phyloP scores from a whole-genome alignment of 2,329 filamentous ascomycete species.

The Zymoseptoria crescenta region DNA sequence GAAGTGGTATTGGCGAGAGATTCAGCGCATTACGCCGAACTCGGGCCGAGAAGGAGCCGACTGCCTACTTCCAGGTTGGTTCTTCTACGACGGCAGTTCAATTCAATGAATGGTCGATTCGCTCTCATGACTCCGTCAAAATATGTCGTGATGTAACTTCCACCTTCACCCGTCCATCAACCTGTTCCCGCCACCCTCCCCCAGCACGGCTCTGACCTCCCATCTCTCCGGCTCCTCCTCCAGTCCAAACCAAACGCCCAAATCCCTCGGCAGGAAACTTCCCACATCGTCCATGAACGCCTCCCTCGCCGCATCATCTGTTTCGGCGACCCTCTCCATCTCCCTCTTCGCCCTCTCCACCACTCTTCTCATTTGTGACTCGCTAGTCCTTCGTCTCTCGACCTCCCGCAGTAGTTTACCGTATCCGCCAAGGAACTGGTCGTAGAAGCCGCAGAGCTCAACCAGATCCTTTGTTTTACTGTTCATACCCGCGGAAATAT shows the following conservation, averaged over 20 bases:
- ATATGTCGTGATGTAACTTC: background rate
- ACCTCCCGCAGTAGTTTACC: slow-evolving; percentile 78
- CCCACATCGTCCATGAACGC: slow-evolving; percentile 74
- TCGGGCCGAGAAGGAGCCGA: background rate
- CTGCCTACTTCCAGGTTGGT: background rate
- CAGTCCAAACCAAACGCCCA: slow-evolving; percentile 21
- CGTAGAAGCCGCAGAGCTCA: slow-evolving; percentile 72
- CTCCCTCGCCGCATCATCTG: slow-evolving; percentile 65
- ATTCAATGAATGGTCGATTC: too few species aligned
- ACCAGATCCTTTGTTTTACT: slow-evolving; percentile 68
- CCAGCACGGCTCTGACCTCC: slow-evolving; percentile 14
- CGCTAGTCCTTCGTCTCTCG: slow-evolving; percentile 62
- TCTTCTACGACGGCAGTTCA: background rate
- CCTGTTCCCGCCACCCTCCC: background rate
- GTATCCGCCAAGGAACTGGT: slow-evolving; percentile 77
- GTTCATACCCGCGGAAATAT: slow-evolving; percentile 63
- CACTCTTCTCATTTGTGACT: slow-evolving; percentile 65
- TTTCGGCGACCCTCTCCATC: slow-evolving; percentile 60
- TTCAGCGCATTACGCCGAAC: background rate
- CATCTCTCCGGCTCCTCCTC: slow-evolving; percentile 18
- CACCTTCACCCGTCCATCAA: background rate
- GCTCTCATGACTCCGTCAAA: background rate
- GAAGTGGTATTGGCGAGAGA: background rate
- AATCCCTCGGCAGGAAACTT: slow-evolving; percentile 61
- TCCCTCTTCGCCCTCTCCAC: slow-evolving; percentile 70